Base-by-base conservation (phyloP, 176 grass and related monocot genomes). In the Hordeum marinum region DNA sequence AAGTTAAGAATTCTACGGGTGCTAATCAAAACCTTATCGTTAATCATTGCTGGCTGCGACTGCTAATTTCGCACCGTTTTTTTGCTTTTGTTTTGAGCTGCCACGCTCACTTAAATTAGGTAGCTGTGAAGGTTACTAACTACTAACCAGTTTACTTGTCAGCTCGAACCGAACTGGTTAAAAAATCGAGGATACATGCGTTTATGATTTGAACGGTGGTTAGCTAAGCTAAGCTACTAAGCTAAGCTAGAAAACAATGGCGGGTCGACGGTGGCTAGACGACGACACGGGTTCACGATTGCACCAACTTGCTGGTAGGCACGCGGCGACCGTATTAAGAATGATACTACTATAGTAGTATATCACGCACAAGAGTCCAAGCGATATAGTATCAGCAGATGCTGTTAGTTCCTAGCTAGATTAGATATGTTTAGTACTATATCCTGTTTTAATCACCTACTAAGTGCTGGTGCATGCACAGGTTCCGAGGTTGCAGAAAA, bases 251-350 rank as follows among this genome's bases (percentile, higher is more conserved):
- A 37, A 37, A 4, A 68, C 0, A 68, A 36, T 36, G 15, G 64
- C 32, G 1, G 64, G 1, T 36, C 0, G 8, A 68, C 35, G 17
- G 17, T 9, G 0, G 12, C n/a, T 45, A 74, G 13, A 25, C 71
- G 71, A 41, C 10, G 11, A 25, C 54, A 60, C 32, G 2, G 54
- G 36, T 79, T 41, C 17, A 64, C 9, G 24, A 11, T 8, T 37
- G 8, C 41, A 87, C 85, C 60, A 66, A 4, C 81, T 32, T 88
- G 75, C 45, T 73, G 87, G 79, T 80, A 32, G 39, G 25, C 55
- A 64, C 54, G 24, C 57, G 72, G 37, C 25, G 62, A 11, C 4
- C 0, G 13, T 31, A 43, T 40, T 72, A 29, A 59, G 0, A n/a
- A 25, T 6, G 24, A 29, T 57, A 13, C 23, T 26, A 6, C 35